Base-by-base conservation (phyloP, 768 basidiomycete species). In the Hygrocybe punicea region DNA sequence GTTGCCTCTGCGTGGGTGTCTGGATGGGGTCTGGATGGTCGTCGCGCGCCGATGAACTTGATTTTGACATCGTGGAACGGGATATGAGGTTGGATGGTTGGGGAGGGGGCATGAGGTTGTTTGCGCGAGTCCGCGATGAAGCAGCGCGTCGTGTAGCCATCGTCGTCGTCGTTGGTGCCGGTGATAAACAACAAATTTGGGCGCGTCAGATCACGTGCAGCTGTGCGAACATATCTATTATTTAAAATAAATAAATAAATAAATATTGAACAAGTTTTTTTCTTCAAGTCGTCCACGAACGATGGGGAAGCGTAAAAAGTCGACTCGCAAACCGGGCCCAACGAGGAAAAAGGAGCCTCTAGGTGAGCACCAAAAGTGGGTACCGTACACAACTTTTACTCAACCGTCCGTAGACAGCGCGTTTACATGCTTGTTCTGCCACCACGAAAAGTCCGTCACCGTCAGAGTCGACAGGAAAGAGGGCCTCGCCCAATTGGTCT, bases 231-330 rank as follows among this genome's bases (percentile, higher is more conserved):
- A 4, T 29, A 4, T 29, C 4, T 29, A n/a, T 29, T 29, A 53
- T 11, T 29, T 42, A 16, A 37, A 37, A 19, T 42, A 42, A 42
- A 11, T 42, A 42, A 4, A 42, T 11, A 16, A 40, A 19, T 48
- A 48, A 49, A 49, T 24, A 49, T 49, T 24, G n/a, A n/a, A n/a
- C n/a, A n/a, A n/a, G n/a, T n/a, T n/a, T n/a, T n/a, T n/a, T n/a
- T 23, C 5, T 33, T 49, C 39, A 10, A 42, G 16, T 14, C 14
- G 6, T 10, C 17, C 2, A 47, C 45, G n/a, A n/a, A 47, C 45
- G 45, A 93, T 93, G 91, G 91, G 91, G 58, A 93, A 93, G 73
- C 85, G 91, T 63, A 93, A 93, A 75, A 93, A 93, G 71, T 90
- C 92, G 0, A 85, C 91, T 17, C 83, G 88, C 67, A 91, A 92